Evolutionary conservation across 768 basidiomycete species (phyloP), one percentile per base, ranked within the genome.

Genomic region (Lactifluus hygrophoroides): DNA sequence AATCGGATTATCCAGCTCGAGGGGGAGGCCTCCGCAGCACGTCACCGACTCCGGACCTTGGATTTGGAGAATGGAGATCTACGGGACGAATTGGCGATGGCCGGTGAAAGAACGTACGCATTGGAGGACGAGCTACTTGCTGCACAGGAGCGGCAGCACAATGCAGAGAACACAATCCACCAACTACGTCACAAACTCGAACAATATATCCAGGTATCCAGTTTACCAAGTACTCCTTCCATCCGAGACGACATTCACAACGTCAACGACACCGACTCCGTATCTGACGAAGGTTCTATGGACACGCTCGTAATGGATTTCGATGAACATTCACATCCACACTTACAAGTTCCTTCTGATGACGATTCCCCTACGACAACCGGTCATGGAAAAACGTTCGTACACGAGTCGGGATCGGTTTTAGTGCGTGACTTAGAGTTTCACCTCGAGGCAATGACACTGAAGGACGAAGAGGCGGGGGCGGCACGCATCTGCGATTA

Each of bases 1-100:
- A 64, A 64, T 52, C 49, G 62, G 51, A 64, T 64, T 50, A 54
- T 64, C 21, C 61, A 56, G n/a, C 64, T 64, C 27, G 64, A 64
- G 42, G 51, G 54, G 16, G 61, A 64, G 10, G 47, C 38, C 35
- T 46, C 48, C 35, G 38, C 42, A 28, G 28, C 32, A 5, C 64
- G 64, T 17, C 43, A 54, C 19, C 57, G 50, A 48, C 35, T 54
- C 13, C 54, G 30, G 44, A 42, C 53, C 17, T 14, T 34, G 37
- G 61, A 62, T n/a, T 34, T 19, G 14, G 60, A 58, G 43, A 54
- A 38, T n/a, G 53, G 37, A 17, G 63, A 51, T 35, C 43, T 63
- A n/a, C 51, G 46, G 21, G 54, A 64, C 3, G 54, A 56, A 50
- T 28, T 49, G 7, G 51, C 42, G 38, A 42, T 57, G 28, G 43